A percentile compares a stretch with the other conserved stretches of the same genome.
Conservation (phyloP, 2,329 filamentous ascomycete species). For the Cladophialophora yegresii region DNA sequence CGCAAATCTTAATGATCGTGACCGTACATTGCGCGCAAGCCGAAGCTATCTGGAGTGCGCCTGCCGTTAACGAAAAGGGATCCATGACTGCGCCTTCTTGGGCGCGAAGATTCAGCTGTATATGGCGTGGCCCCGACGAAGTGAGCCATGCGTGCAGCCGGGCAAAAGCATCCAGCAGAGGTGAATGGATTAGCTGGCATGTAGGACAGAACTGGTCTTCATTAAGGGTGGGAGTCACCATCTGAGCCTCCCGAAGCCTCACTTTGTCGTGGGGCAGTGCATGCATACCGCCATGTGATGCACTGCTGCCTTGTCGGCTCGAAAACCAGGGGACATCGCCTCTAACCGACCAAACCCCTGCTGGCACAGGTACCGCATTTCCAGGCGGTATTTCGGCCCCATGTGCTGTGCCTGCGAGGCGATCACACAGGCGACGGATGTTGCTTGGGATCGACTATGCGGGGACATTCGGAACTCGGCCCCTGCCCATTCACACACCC, state of each 20-base stretch:
- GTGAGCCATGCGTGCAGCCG: not conserved
- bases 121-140: not conserved
- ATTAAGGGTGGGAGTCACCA: not conserved
- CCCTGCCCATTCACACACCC: not conserved
- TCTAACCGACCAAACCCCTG: not conserved
- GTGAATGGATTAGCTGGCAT: not conserved
- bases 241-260: slow-evolving; percentile 47
- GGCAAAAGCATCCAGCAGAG: not conserved
- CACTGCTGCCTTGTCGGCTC: not conserved
- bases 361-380: not conserved
- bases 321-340: not conserved
- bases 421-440: not conserved
- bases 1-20: slow-evolving; percentile 35
- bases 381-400: not conserved
- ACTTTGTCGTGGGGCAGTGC: slow-evolving; percentile 22
- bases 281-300: not conserved
- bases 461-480: not conserved
- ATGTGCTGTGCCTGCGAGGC: not conserved
- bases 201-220: slow-evolving; percentile 2
- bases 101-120: not conserved
- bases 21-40: slow-evolving; percentile 30
- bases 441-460: not conserved
- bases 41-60: slow-evolving; percentile 30
- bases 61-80: slow-evolving; percentile 26
- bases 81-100: slow-evolving; percentile 22